Evolutionary conservation across 257 asterid genomes (phyloP), one percentile per base, ranked within the genome.

Genomic region (Solanum sejunctum): DNA sequence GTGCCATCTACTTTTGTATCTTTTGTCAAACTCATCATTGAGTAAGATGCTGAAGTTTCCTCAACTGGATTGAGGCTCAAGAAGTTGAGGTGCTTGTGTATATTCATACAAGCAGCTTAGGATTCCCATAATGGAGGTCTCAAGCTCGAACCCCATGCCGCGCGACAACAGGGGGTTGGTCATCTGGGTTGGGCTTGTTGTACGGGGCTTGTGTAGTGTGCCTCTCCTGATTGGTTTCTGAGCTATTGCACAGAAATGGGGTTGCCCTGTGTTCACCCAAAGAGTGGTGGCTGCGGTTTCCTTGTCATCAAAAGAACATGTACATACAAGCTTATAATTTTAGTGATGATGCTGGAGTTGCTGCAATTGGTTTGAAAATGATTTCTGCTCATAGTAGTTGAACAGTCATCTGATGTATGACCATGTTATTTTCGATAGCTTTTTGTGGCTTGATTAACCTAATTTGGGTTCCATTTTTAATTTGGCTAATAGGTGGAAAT

Each of bases 401-500:
- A 49, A 10, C 58, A 8, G 21, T 73, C 58, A 47, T 47, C 43
- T 73, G 21, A 12, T 47, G 41, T 43, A n/a, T 81, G 56, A 13
- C 21, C 41, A 26, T 54, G 45, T 39, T 20, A 9, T 67, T 36
- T 83, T 52, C 17, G 17, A 45, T 32, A 54, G 71, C 51, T 43
- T 69, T 49, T 47, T 83, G 80, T 17, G 47, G 58, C 79, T 69
- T 54, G 64, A 45, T 52, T 36, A 52, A 69, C 32, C 52, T 54
- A 17, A 21, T 72, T 36, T n/a, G 17, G 55, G 6, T 21, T 82
- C 57, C 49, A 61, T 58, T 67, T 23, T 69, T 10, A 83, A 51
- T 79, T 66, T 84, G 73, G 73, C 82, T 72, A 18, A 82, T 41
- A 92, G 95, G 95, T 92, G 66, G 95, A 92, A 85, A 92, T 92